Evolutionary conservation across 306 rosid species (phyloP), one percentile per base, ranked within the genome.

Genomic region (Trifolium pratense): DNA sequence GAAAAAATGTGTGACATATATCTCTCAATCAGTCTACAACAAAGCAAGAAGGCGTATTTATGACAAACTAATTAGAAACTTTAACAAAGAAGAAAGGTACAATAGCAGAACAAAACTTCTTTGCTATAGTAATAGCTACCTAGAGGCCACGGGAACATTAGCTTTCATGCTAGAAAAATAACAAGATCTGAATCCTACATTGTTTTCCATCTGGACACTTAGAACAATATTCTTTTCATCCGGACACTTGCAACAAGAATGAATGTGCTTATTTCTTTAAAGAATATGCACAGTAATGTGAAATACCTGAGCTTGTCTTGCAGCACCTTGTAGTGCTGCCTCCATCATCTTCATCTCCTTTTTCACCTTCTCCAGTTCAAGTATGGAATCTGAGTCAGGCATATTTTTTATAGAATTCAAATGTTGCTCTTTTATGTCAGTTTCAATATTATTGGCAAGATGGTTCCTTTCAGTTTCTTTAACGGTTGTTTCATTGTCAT

Each of bases 281-380:
- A 34, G 76, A 73, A 58, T 37, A 17, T 25, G 60, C 18, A 60
- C 61, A 67, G 74, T 52, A 62, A 62, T 46, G 29, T 55, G 80
- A 71, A 79, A 73, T 86, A 92, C 99, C 97, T 95, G 99, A 78
- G 99, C 93, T 67, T 95, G 99, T 82, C 93, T 92, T 75, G 97
- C 99, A 66, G 99, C 99, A 71, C 97, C 99, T 86, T 76, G 99
- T 79, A 95, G 84, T 69, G 99, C 99, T 75, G 86, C 84, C 81
- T 95, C 99, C 97, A 92, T 88, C 97, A 90, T 88, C 81, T 92
- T 88, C 93, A 90, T 83, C 74, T 95, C 99, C 71, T 23, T 80
- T 82, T 88, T 95, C 68, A 90, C 78, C 83, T 62, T 90, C 85
- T 90, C 97, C 71, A 92, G 79, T 74, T 90, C 99, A 79, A 68